A percentile compares a stretch with the other conserved stretches of the same genome.
phyloP scores from a whole-genome alignment of 2,329 filamentous ascomycete species.

The Plectosphaerella sp. region DNA sequence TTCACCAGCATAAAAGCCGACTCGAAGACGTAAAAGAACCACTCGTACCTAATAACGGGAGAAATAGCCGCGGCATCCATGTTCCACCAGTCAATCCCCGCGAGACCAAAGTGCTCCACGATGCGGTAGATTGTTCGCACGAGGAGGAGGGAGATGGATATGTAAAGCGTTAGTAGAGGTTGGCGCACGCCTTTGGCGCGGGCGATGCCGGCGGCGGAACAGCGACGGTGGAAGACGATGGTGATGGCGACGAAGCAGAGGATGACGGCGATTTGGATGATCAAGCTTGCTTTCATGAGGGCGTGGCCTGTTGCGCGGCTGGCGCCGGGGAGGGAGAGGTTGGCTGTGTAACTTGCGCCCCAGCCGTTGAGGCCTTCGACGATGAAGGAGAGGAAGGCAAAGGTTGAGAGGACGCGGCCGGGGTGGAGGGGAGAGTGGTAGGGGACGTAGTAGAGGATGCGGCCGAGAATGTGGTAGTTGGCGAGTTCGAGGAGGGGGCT shows the following conservation, averaged over 20 bases:
- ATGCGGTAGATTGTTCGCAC: conserved; percentile 53
- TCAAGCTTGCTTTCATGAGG: conserved; percentile 45
- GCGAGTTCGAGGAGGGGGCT: conserved; percentile 55
- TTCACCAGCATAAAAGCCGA: conserved; percentile 48
- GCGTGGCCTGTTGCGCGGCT: conserved; percentile 36
- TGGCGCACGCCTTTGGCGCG: conserved; percentile 23
- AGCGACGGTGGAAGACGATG: conserved; percentile 42
- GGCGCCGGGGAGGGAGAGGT: conserved; percentile 30
- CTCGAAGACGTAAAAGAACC: conserved; percentile 58
- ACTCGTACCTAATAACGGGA: conserved; percentile 50
- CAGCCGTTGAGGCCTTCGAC: conserved; percentile 45
- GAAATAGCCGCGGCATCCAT: conserved; percentile 31
- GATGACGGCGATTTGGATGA: conserved; percentile 52
- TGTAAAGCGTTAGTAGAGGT: conserved; percentile 45
- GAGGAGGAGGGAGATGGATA: conserved; percentile 42
- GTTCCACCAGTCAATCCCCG: conserved; percentile 31
- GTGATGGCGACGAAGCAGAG: conserved; percentile 43
- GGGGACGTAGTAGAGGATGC: conserved; percentile 56
- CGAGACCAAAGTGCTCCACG: conserved; percentile 54
- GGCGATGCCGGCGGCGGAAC: conserved; percentile 27
- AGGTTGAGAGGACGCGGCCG: conserved; percentile 38
- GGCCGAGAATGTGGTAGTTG: conserved; percentile 58
- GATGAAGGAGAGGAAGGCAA: conserved; percentile 38
- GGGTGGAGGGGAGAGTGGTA: conserved; percentile 50
- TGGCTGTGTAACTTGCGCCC: conserved; percentile 43